These are phyloP conservation scores for Hanseniaspora sp. DNA, from an alignment of 1,139 yeast genomes.

Conservation along the genomic window DNA sequence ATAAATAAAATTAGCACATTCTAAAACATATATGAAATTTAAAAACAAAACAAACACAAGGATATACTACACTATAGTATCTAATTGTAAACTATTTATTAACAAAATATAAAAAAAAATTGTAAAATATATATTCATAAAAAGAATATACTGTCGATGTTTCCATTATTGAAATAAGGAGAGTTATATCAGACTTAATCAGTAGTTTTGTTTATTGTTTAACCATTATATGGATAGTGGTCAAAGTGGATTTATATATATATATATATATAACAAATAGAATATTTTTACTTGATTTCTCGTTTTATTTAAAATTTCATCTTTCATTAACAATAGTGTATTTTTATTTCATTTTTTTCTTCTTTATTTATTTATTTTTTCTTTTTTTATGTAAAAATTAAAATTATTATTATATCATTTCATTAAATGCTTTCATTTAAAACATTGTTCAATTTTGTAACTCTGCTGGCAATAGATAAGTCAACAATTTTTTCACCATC, in stretches of 20 bases:
- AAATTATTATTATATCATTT: too few species aligned
- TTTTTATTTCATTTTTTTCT: background rate
- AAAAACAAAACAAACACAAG: too few species aligned
- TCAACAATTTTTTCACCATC: conserved; percentile 97
- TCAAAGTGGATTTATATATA: too few species aligned
- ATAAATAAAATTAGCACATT: too few species aligned
- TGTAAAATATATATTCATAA: too few species aligned
- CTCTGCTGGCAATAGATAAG: conserved; percentile 73
- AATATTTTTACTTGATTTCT: background rate
- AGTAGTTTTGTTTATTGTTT: background rate
- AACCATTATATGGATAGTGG: background rate
- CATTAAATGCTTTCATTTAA: conserved; percentile 68
- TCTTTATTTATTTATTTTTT: background rate
- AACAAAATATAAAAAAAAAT: too few species aligned
- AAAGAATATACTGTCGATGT: too few species aligned
- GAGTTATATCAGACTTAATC: too few species aligned
- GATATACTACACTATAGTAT: too few species aligned
- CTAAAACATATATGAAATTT: too few species aligned
- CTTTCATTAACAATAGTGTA: conserved; percentile 1
- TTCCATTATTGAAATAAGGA: too few species aligned
- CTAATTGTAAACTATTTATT: too few species aligned
- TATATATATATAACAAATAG: background rate
- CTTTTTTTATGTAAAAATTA: background rate
- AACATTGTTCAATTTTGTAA: conserved; percentile 79
- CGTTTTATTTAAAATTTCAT: background rate